Evolutionary conservation across 768 basidiomycete species (phyloP).

Genomic region (Pleurotus sapidus): DNA sequence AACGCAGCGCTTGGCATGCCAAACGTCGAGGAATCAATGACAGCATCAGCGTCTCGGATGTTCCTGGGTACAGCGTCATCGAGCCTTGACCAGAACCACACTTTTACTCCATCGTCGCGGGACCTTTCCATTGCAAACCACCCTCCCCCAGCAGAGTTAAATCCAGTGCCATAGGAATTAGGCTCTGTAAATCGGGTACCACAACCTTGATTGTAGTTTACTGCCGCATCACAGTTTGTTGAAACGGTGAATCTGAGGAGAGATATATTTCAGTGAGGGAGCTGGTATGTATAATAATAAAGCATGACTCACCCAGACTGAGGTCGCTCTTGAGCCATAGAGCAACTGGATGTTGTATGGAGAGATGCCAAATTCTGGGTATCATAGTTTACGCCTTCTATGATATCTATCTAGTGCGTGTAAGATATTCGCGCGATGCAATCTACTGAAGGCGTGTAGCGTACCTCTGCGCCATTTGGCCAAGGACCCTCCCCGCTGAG

Average conservation of each 20-base stretch:
- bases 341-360: constrained; percentile 51
- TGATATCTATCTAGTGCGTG: constrained; percentile 2
- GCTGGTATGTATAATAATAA: too few relatives aligned
- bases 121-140: constrained; percentile 54
- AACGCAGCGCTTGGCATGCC: constrained; percentile 48
- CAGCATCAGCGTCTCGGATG: constrained; percentile 21
- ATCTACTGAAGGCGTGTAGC: background rate
- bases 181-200: constrained; percentile 39
- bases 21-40: constrained; percentile 30
- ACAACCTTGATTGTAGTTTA: constrained; percentile 61
- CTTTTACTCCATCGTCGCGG: constrained; percentile 37
- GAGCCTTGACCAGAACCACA: constrained; percentile 63
- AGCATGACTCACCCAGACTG: constrained; percentile 45
- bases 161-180: constrained; percentile 42
- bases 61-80: constrained; percentile 40
- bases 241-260: constrained; percentile 34
- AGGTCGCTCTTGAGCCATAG: constrained; percentile 33
- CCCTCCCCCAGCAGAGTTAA: constrained; percentile 57
- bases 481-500: constrained; percentile 48
- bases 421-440: background rate
- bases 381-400: constrained; percentile 47
- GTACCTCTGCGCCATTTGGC: constrained; percentile 58
- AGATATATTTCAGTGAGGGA: background rate
- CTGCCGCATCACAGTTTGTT: constrained; percentile 44
- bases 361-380: constrained; percentile 46